Base-by-base conservation (phyloP, 768 basidiomycete genomes). In the Trametopsis cervina region DNA sequence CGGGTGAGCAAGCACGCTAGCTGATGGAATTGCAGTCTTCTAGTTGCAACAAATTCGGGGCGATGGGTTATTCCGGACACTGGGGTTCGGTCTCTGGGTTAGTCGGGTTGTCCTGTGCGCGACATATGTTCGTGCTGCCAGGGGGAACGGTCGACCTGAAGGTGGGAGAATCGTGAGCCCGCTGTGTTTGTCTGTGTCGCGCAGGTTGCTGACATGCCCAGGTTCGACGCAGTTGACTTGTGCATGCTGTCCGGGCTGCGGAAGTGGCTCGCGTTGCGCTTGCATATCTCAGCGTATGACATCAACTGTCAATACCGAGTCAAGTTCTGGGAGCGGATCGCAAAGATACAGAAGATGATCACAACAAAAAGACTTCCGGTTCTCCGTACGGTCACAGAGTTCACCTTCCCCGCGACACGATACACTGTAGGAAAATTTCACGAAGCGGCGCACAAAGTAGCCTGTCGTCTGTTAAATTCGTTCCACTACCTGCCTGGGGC, bases 301-400 rank as follows among this genome's bases (percentile, higher is more conserved):
- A 63, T 63, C 41, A 50, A 50, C 18, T 63, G 60, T 37, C 59
- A 64, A 33, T 62, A 56, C 38, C 50, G 37, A 4, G 44, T 44
- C 1, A 40, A 54, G n/a, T 45, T 55, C 22, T 21, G 24, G 0
- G 27, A 48, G 11, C 49, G 55, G 1, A 35, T 59, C 13, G 12
- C 37, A 17, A 40, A 49, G 17, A 47, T 61, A 18, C 18, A 13
- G 2, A 21, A 22, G 5, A 33, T 7, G 29, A 7, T 33, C 15
- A 7, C 15, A 7, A 33, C 7, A 7, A 33, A 33, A 18, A 7
- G 15, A 15, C 7, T 7, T 7, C 7, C 29, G 9, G 29, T 15
- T 7, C 29, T 33, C 9, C 29, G 29, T 15, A 7, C 29, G 9
- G 15, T 33, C 29, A 33, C 7, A 33, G 7, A 7, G 15, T 23